phyloP scores from a whole-genome alignment of 768 basidiomycete genomes.

The Termitomyces sp. region DNA sequence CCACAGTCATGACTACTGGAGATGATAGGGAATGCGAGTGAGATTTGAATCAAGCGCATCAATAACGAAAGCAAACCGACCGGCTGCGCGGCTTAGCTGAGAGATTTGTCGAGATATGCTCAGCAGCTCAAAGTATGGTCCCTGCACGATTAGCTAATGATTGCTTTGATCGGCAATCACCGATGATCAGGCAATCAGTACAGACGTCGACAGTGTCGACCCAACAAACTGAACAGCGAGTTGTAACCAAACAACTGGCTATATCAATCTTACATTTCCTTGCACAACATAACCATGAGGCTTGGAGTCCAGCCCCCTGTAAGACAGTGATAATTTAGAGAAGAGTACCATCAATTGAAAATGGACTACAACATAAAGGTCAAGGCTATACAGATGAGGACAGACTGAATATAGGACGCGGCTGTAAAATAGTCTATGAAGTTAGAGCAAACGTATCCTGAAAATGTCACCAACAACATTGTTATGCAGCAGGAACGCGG shows the following conservation, averaged over 20 bases:
- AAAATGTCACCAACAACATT: background rate
- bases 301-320: background rate
- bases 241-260: too few species aligned
- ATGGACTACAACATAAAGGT: background rate
- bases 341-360: background rate
- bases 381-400: background rate
- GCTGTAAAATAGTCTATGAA: background rate
- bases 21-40: slow-evolving; percentile 2
- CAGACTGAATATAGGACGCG: background rate
- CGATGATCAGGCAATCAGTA: too few species aligned
- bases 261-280: too few species aligned
- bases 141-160: too few species aligned
- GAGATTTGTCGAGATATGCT: background rate
- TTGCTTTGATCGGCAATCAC: too few species aligned
- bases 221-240: too few species aligned
- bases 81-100: background rate
- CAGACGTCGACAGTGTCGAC: too few species aligned
- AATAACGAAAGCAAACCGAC: slow-evolving; percentile 5
- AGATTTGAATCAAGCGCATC: slow-evolving; percentile 1
- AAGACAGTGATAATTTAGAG: background rate
- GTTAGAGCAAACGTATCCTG: background rate
- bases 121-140: too few species aligned
- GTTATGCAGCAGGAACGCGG: background rate
- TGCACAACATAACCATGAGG: too few species aligned
- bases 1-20: slow-evolving; percentile 10